phyloP scores from a whole-genome alignment of 306 rosid genomes.

The Bauhinia variegata region DNA sequence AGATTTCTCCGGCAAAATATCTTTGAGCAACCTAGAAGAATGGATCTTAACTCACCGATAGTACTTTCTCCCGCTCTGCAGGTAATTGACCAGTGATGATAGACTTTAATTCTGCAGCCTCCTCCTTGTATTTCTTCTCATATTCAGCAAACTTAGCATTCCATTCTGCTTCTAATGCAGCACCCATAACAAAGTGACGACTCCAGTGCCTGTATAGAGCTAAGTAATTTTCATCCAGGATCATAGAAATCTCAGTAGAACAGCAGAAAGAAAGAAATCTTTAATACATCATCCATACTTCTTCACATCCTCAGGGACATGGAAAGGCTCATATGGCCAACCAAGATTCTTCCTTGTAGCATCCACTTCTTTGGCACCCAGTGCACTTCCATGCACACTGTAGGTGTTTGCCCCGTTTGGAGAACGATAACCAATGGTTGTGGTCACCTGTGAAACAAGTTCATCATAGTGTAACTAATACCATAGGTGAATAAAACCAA shows the following conservation, averaged over 20 bases:
- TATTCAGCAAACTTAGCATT: constrained; percentile 90
- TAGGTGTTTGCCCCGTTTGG: constrained; percentile 94
- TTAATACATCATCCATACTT: constrained; percentile 53
- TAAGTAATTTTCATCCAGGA: constrained; percentile 29
- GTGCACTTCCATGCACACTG: constrained; percentile 92
- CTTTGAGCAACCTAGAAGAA: constrained; percentile 29
- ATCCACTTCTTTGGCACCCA: constrained; percentile 97
- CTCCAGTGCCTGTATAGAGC: constrained; percentile 83
- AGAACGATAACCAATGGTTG: constrained; percentile 96
- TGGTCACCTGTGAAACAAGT: constrained; percentile 69
- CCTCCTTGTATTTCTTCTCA: constrained; percentile 82
- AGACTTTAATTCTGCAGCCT: constrained; percentile 80
- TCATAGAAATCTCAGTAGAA: constrained; percentile 32
- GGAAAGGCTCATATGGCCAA: constrained; percentile 99
- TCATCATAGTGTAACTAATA: constrained; percentile 12
- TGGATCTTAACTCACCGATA: constrained; percentile 71
- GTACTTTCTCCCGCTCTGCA: constrained; percentile 92
- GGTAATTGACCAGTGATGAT: constrained; percentile 75
- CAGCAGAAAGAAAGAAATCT: constrained; percentile 19
- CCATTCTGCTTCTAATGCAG: constrained; percentile 89
- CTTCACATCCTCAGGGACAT: constrained; percentile 95
- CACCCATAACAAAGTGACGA: constrained; percentile 71
- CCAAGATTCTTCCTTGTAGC: constrained; percentile 97
- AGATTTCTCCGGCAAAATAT: no score
- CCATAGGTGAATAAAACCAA: no score